These are phyloP conservation scores for Barnettozyma vustinii DNA, from an alignment of 805 yeast species.

Conservation along the genomic window DNA sequence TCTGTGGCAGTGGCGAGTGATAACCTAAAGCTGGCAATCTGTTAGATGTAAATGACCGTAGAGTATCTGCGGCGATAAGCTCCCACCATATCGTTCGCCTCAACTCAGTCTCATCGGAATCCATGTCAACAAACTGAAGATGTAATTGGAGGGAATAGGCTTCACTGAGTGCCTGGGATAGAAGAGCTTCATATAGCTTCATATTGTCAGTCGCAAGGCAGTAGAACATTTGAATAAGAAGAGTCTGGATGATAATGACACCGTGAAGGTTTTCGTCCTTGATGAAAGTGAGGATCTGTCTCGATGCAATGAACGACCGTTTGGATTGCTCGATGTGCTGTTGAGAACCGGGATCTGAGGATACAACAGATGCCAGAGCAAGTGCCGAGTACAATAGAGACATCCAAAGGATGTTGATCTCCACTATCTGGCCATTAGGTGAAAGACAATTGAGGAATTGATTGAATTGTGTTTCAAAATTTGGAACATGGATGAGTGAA, in stretches of 20 bases:
- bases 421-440: background rate
- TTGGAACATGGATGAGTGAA: slow-evolving; percentile 1
- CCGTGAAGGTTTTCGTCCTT: slow-evolving; percentile 1
- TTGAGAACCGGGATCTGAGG: background rate
- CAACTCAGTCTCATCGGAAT: background rate
- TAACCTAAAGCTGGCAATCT: slow-evolving; percentile 1
- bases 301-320: slow-evolving; percentile 16
- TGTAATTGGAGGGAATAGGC: background rate
- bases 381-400: background rate
- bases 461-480: background rate
- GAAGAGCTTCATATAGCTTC: background rate
- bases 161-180: slow-evolving; percentile 2
- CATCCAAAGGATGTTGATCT: background rate
- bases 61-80: slow-evolving; percentile 1
- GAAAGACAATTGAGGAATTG: background rate
- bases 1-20: background rate
- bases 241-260: background rate
- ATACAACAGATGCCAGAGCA: background rate
- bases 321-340: slow-evolving; percentile 1
- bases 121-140: background rate
- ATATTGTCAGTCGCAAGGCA: background rate
- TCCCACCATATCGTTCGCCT: background rate
- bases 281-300: slow-evolving; percentile 14
- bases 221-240: background rate
- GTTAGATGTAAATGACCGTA: background rate